Evolutionary conservation across 805 yeast species (phyloP).

Genomic region (Candida namnaoensis): DNA sequence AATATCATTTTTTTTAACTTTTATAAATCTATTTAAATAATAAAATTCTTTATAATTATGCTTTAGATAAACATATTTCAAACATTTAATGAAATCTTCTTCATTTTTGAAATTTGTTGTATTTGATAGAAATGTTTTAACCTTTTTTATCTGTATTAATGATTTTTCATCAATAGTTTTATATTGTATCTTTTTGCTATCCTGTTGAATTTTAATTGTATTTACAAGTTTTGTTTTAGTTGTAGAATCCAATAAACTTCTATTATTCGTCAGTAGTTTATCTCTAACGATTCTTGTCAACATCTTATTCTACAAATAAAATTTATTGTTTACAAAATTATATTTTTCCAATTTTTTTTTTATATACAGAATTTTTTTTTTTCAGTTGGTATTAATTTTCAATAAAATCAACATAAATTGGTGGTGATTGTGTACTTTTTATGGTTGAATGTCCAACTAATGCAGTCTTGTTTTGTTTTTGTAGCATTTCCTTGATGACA

Average conservation of each 20-base stretch:
- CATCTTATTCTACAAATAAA: no score
- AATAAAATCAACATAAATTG: slow-evolving; percentile 52
- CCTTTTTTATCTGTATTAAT: background rate
- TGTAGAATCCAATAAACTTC: no score
- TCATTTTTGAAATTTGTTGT: background rate
- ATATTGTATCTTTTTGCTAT: no score
- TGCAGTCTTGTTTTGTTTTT: slow-evolving; percentile 18
- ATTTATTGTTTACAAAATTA: no score
- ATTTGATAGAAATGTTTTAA: background rate
- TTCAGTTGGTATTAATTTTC: background rate
- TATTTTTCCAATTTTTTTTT: background rate
- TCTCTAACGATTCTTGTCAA: no score
- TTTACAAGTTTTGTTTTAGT: no score
- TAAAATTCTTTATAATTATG: background rate
- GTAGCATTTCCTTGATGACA: slow-evolving; percentile 41
- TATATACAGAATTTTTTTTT: slow-evolving; percentile 1
- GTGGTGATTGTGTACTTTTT: slow-evolving; percentile 72
- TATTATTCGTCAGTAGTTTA: no score
- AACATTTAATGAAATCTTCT: no score
- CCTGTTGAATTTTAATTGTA: no score
- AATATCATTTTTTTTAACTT: no score
- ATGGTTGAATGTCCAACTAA: slow-evolving; percentile 61
- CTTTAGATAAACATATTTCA: no score
- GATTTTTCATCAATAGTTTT: background rate
- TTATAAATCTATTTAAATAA: background rate